Evolutionary conservation across 164 flowering plant genomes (phyloP), one percentile per base, ranked within the genome.

Genomic region (Taxillus chinensis): DNA sequence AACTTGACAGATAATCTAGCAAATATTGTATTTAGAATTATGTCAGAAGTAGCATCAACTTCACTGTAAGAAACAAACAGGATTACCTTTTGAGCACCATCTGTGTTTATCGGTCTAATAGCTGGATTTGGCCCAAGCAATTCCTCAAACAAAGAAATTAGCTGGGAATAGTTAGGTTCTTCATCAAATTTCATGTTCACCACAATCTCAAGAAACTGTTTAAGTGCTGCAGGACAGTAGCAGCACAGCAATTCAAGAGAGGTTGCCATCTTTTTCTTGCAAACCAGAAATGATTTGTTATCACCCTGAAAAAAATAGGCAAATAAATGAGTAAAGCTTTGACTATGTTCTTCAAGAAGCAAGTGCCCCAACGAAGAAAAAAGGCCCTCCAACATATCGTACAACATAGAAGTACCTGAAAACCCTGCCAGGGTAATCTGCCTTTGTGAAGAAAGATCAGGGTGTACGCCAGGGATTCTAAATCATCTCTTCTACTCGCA

Each of bases 381-480:
- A 27, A 27, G 27, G 37, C 55, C 12, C 37, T 8, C 48, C 56
- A 54, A 51, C 9, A 53, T 15, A 54, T 39, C 13, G 14, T 6
- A 45, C 3, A 8, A 51, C 38, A 11, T 5, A 16, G 45, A 16
- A 4, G 45, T 64, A 90, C 97, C 95, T 90, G 97, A 79, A 83
- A 90, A 13, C 95, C 95, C 70, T 90, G 95, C 97, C 95, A 90
- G 14, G 95, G 97, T 55, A 90, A 73, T 75, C 92, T 80, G 62
- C 97, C 97, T 56, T 75, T 70, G 55, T 78, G 90, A 45, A 90
- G 90, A 66, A 90, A 90, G 37, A 90, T 78, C 6, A 90, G 86
- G 5, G 97, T 87, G 70, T 90, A 90, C 66, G 95, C 95, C 73
- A 90, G 90, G 64, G 97, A 90, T 69, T 90, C 97, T n/a, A 90